phyloP scores from a whole-genome alignment of 306 rosid species.

The Gleditsia sinensis region DNA sequence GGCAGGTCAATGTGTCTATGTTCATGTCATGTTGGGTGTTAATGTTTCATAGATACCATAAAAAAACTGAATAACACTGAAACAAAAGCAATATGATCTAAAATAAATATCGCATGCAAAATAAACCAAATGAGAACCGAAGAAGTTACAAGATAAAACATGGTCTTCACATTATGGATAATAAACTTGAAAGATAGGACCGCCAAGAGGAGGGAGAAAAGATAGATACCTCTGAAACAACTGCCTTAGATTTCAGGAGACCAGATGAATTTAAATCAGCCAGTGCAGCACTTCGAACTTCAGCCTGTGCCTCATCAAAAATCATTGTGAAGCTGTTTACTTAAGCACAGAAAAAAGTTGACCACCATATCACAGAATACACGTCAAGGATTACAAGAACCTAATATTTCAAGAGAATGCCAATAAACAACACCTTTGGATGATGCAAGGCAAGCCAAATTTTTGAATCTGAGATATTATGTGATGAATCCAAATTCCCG shows the following conservation, averaged over 20 bases:
- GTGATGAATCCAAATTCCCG: constrained; percentile 56
- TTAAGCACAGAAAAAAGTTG: constrained; percentile 1
- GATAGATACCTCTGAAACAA: constrained; percentile 60
- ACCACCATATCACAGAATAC: constrained; percentile 28
- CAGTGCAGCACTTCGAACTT: constrained; percentile 66
- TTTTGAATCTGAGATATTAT: constrained; percentile 59
- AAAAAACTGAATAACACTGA: too few relatives aligned
- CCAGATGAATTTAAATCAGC: constrained; percentile 57
- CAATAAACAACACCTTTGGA: constrained; percentile 62
- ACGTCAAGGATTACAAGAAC: constrained; percentile 17
- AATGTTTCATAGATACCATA: too few relatives aligned
- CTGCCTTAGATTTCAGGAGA: constrained; percentile 46
- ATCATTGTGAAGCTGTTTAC: not conserved
- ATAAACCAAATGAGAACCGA: not conserved
- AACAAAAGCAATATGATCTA: too few relatives aligned
- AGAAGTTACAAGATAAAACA: not conserved
- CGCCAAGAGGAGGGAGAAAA: not conserved
- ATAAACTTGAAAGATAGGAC: not conserved
- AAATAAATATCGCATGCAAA: too few relatives aligned
- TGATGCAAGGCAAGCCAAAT: constrained; percentile 84
- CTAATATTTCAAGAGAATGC: constrained; percentile 4
- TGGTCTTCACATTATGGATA: constrained; percentile 5
- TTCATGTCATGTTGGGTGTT: too few relatives aligned
- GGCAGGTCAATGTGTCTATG: too few relatives aligned
- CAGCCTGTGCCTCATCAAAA: constrained; percentile 63